Conservation (phyloP, 352 stramenopile species). For the Lagenidium giganteum region DNA sequence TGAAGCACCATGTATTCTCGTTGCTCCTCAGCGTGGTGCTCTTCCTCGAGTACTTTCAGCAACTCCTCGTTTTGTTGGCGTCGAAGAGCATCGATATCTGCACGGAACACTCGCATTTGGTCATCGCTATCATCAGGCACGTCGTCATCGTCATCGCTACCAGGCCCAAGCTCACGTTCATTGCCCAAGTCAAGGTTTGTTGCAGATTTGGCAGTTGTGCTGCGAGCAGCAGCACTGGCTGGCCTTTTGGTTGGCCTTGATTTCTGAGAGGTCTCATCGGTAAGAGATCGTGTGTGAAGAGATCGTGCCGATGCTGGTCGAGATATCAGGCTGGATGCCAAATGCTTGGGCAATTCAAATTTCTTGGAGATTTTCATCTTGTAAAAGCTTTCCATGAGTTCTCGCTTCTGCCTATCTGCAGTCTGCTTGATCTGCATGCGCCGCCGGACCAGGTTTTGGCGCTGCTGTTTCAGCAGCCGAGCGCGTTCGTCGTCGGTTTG, state of each 20-base stretch:
- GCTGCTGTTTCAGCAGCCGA: slow-evolving; percentile 47
- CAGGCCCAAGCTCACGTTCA: slow-evolving; percentile 15
- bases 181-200: slow-evolving; percentile 7
- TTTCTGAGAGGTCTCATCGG: too few species aligned
- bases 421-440: slow-evolving; percentile 65
- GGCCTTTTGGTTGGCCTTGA: slow-evolving; percentile 21
- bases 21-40: slow-evolving; percentile 79
- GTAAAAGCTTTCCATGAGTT: slow-evolving; percentile 77
- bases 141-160: slow-evolving; percentile 9
- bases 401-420: slow-evolving; percentile 51
- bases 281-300: slow-evolving; percentile 29
- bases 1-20: slow-evolving; percentile 58
- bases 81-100: slow-evolving; percentile 47
- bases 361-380: slow-evolving; percentile 84
- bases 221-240: slow-evolving; percentile 27
- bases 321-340: slow-evolving; percentile 22
- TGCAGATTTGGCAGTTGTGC: slow-evolving; percentile 12
- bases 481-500: slow-evolving; percentile 57
- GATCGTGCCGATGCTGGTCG: slow-evolving; percentile 35
- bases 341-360: slow-evolving; percentile 49
- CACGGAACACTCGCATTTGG: slow-evolving; percentile 12
- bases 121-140: slow-evolving; percentile 9
- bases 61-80: slow-evolving; percentile 70
- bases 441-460: slow-evolving; percentile 41
- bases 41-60: slow-evolving; percentile 62